These are phyloP conservation scores for Leersia perrieri DNA, from an alignment of 176 grass and related monocot genomes.

Conservation along the genomic window DNA sequence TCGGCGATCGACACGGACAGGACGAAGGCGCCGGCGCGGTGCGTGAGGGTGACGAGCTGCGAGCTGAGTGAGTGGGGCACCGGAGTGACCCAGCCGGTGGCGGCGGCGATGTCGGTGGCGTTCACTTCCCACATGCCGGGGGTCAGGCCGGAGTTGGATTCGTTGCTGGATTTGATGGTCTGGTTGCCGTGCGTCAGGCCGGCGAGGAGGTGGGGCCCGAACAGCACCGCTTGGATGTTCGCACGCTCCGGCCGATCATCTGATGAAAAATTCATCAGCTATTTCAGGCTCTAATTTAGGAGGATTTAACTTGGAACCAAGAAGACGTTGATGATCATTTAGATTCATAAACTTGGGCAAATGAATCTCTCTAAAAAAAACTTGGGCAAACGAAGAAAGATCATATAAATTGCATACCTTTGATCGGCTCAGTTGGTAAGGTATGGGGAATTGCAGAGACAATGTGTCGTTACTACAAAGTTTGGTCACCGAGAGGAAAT, in stretches of 20 bases:
- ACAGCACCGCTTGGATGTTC: conserved; percentile 69
- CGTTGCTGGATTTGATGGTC: conserved; percentile 38
- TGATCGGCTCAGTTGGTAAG: conserved; percentile 62
- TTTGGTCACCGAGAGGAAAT: conserved; percentile 61
- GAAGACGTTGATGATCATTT: not conserved
- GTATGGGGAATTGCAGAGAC: conserved; percentile 50
- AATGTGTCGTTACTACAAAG: conserved; percentile 58
- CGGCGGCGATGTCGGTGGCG: conserved; percentile 27
- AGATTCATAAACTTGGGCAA: not conserved
- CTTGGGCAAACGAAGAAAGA: not conserved
- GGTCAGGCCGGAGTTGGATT: conserved; percentile 55
- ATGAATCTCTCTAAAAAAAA: too few species aligned
- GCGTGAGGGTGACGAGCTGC: conserved; percentile 61
- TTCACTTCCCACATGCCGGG: conserved; percentile 62
- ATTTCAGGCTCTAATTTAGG: not conserved
- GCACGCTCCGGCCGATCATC: conserved; percentile 68
- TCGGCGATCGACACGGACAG: conserved; percentile 61
- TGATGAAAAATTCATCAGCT: conserved; percentile 6
- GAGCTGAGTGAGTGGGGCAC: conserved; percentile 45
- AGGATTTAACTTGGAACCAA: not conserved
- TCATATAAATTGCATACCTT: conserved; percentile 40
- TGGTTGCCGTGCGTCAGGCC: conserved; percentile 63
- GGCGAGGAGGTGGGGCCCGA: conserved; percentile 72
- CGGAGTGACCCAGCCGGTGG: conserved; percentile 52
- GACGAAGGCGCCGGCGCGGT: conserved; percentile 25